A percentile compares a stretch with the other conserved stretches of the same genome.
These are phyloP conservation scores for Sporothrix schenckii DNA, from an alignment of 2,329 filamentous ascomycete species.

Conservation along the genomic window DNA sequence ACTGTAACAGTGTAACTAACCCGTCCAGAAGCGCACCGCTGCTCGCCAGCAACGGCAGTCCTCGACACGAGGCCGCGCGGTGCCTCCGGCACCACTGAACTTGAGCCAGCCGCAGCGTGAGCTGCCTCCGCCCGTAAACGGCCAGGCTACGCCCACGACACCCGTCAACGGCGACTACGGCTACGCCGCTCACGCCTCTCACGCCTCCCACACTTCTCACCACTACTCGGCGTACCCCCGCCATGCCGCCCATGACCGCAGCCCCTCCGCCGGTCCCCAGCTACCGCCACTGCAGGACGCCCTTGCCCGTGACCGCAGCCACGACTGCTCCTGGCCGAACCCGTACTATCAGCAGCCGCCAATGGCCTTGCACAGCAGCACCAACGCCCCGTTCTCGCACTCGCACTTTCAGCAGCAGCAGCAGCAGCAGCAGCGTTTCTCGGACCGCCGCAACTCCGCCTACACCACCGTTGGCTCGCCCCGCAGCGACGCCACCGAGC, in stretches of 20 bases:
- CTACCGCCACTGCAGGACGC: constrained; percentile 9
- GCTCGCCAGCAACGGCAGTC: constrained; percentile 36
- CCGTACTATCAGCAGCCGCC: neutral
- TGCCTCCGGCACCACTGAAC: constrained; percentile 4
- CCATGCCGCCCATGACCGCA: neutral
- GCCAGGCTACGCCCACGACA: neutral
- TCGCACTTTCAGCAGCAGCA: neutral
- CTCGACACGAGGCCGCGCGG: neutral
- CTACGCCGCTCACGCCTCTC: constrained; percentile 27
- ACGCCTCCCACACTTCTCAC: neutral
- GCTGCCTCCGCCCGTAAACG: neutral
- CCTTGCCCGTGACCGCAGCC: neutral
- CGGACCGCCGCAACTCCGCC: constrained; percentile 23
- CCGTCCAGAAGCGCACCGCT: neutral
- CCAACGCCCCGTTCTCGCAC: neutral
- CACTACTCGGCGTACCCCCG: neutral
- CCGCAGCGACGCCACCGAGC: constrained; percentile 56
- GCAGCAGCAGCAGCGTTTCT: constrained; percentile 3
- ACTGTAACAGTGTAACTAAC: neutral
- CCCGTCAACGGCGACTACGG: constrained; percentile 18
- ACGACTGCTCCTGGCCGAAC: neutral
- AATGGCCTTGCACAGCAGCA: neutral
- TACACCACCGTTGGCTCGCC: constrained; percentile 49
- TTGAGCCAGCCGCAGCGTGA: neutral
- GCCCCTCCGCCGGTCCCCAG: neutral